Conservation (phyloP, 2,329 filamentous ascomycete genomes). For the Paracamarosporium sp. region DNA sequence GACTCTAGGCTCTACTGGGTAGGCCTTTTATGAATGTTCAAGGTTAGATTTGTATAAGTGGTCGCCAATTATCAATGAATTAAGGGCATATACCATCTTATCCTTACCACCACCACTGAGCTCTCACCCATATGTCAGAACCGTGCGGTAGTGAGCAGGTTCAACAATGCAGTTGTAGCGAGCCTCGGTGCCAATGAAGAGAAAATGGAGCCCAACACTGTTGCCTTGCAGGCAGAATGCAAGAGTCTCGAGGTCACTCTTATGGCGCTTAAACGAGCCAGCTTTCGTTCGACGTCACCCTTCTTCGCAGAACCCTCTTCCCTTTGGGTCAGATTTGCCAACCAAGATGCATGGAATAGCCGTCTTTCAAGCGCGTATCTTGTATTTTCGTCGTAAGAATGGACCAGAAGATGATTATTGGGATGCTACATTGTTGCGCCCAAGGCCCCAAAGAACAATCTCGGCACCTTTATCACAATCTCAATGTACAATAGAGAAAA, state of each 20-base stretch:
- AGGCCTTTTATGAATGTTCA: background rate
- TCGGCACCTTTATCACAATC: constrained; percentile 61
- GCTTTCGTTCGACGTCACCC: constrained; percentile 17
- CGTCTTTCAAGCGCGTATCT: constrained; percentile 56
- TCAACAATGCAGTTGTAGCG: no score
- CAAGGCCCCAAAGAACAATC: constrained; percentile 62
- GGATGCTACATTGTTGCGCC: constrained; percentile 62
- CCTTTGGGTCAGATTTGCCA: constrained; percentile 45
- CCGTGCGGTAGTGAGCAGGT: no score
- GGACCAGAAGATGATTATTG: constrained; percentile 63
- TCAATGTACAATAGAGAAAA: constrained; percentile 60
- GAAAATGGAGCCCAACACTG: no score
- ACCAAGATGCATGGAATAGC: constrained; percentile 63
- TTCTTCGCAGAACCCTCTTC: constrained; percentile 8
- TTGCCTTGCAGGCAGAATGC: no score
- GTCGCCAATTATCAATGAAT: background rate
- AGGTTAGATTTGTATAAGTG: background rate
- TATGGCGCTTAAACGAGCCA: background rate
- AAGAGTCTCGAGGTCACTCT: no score
- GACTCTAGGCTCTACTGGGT: constrained; percentile 8
- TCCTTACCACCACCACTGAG: no score
- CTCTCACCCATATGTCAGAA: no score
- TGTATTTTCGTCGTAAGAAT: constrained; percentile 60
- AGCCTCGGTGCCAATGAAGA: no score
- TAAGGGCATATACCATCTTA: background rate